Percentiles rank a stretch among this genome's conserved stretches.
Evolutionary conservation across 805 yeast genomes (phyloP).

Genomic region (Ogataea chonburiensis): DNA sequence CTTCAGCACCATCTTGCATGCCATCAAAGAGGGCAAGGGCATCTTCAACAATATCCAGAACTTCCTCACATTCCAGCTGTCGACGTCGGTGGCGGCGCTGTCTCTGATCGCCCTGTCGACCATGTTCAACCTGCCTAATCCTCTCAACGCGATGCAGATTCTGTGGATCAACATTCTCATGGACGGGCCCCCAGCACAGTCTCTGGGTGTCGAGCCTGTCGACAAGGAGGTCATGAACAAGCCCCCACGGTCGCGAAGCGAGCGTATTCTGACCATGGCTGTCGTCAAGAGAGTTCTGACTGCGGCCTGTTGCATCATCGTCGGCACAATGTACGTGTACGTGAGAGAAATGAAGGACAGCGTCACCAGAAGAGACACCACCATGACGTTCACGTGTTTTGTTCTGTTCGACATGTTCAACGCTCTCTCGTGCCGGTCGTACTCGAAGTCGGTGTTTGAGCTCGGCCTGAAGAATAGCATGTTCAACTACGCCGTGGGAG

Average conservation of each 20-base stretch:
- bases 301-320: slow-evolving; percentile 72
- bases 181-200: slow-evolving; percentile 99
- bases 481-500: slow-evolving; percentile 91
- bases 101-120: slow-evolving; percentile 87
- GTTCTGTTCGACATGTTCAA: slow-evolving; percentile 96
- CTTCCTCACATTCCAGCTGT: slow-evolving; percentile 90
- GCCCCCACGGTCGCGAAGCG: slow-evolving; percentile 92
- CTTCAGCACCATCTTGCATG: slow-evolving; percentile 87
- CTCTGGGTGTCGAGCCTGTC: slow-evolving; percentile 95
- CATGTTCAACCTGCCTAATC: slow-evolving; percentile 83
- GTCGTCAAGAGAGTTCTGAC: slow-evolving; percentile 72
- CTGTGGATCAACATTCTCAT: slow-evolving; percentile 94
- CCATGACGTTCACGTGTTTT: slow-evolving; percentile 98
- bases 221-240: slow-evolving; percentile 93
- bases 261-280: slow-evolving; percentile 70
- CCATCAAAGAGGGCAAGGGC: slow-evolving; percentile 97
- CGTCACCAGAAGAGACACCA: slow-evolving; percentile 92
- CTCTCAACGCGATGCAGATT: slow-evolving; percentile 97
- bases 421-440: slow-evolving; percentile 90
- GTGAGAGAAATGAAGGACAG: slow-evolving; percentile 82
- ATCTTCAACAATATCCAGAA: slow-evolving; percentile 94
- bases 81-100: slow-evolving; percentile 94
- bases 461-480: slow-evolving; percentile 79
- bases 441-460: slow-evolving; percentile 77
- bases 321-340: slow-evolving; percentile 87